These are phyloP conservation scores for Chrysoporthe austroafricana DNA, from an alignment of 2,329 filamentous ascomycete species.

Conservation along the genomic window DNA sequence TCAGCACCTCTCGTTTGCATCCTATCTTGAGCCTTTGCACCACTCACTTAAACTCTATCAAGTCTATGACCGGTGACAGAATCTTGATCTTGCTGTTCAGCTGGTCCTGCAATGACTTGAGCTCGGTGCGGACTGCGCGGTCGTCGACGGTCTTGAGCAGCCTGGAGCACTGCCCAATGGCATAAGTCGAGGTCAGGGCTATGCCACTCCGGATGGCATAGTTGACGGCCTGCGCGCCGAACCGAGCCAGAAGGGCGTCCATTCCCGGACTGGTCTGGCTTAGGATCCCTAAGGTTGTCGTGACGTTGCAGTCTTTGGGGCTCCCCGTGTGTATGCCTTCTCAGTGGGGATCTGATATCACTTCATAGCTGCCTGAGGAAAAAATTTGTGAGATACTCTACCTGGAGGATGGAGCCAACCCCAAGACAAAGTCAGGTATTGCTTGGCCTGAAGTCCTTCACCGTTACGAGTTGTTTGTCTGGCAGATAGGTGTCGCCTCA, in stretches of 20 bases:
- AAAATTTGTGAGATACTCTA: background rate
- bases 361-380: background rate
- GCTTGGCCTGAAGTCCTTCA: background rate
- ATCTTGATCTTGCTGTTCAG: slow-evolving; percentile 90
- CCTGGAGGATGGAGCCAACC: background rate
- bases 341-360: background rate
- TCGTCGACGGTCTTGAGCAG: slow-evolving; percentile 79
- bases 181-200: slow-evolving; percentile 81
- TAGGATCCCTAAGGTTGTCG: background rate
- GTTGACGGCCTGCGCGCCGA: slow-evolving; percentile 78
- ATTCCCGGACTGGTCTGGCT: slow-evolving; percentile 50
- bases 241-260: slow-evolving; percentile 65
- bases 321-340: slow-evolving; percentile 3
- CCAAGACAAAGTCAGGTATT: slow-evolving; percentile 1
- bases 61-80: slow-evolving; percentile 86
- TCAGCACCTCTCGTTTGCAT: slow-evolving; percentile 24
- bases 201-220: slow-evolving; percentile 90
- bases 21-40: background rate
- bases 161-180: slow-evolving; percentile 79
- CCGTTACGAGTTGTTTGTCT: background rate
- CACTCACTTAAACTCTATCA: slow-evolving; percentile 83
- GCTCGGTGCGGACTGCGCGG: slow-evolving; percentile 67
- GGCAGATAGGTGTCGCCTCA: background rate
- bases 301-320: background rate
- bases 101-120: slow-evolving; percentile 71